Evolutionary conservation across 495 filamentous ascomycete genomes (phyloP).

Genomic region (Xanthoparmelia taractica): DNA sequence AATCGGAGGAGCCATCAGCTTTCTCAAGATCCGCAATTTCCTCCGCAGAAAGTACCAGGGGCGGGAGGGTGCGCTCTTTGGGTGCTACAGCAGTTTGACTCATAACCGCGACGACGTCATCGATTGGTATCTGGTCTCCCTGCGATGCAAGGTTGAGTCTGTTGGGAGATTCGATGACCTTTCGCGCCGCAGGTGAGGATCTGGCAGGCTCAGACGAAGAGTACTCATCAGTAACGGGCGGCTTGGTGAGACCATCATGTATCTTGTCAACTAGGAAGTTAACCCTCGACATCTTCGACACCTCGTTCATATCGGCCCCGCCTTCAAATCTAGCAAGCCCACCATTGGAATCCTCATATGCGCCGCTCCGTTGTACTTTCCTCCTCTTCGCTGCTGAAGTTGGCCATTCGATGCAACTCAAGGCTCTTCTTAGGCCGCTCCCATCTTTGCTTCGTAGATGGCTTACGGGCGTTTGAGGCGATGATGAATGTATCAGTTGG

Average conservation of each 20-base stretch:
- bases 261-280: constrained; percentile 59
- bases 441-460: constrained; percentile 37
- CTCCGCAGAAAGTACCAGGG: constrained; percentile 1
- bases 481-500: constrained; percentile 60
- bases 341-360: constrained; percentile 29
- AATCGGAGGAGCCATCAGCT: constrained; percentile 42
- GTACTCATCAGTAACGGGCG: constrained; percentile 22
- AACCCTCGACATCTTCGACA: constrained; percentile 51
- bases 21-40: constrained; percentile 12
- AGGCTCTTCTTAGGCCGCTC: constrained; percentile 53
- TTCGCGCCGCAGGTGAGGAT: constrained; percentile 49
- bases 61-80: background rate
- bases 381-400: constrained; percentile 49
- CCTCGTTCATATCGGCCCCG: constrained; percentile 42
- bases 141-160: background rate
- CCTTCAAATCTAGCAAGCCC: constrained; percentile 40
- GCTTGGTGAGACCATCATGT: constrained; percentile 50
- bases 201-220: constrained; percentile 36
- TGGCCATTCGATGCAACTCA: constrained; percentile 61
- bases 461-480: constrained; percentile 50
- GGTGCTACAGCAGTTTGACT: constrained; percentile 16
- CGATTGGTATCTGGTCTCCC: constrained; percentile 10
- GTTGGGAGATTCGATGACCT: constrained; percentile 20
- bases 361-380: constrained; percentile 31
- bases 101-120: constrained; percentile 16